These are phyloP conservation scores for Hemisphaericaspora subhashii DNA, from an alignment of 1,139 yeast species.

Conservation along the genomic window DNA sequence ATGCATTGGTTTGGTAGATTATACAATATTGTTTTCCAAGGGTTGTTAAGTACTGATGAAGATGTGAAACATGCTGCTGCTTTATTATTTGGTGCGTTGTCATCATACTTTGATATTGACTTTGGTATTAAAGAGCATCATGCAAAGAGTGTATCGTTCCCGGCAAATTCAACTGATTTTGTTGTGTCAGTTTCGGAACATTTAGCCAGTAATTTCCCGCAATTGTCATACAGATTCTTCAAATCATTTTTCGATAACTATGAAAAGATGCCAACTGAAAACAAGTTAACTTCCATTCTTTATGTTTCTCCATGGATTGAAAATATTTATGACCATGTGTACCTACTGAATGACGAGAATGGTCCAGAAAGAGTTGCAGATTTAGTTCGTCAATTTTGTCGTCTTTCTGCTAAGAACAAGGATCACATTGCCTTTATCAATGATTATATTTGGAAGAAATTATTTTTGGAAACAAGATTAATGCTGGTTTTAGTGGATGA, in stretches of 20 bases:
- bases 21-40: constrained; percentile 65
- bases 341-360: constrained; percentile 47
- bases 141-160: constrained; percentile 68
- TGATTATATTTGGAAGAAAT: constrained; percentile 68
- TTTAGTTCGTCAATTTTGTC: constrained; percentile 62
- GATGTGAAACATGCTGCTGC: constrained; percentile 67
- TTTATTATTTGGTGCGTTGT: constrained; percentile 61
- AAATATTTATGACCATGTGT: constrained; percentile 62
- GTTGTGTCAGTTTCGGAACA: constrained; percentile 60
- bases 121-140: constrained; percentile 59
- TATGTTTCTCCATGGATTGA: constrained; percentile 79
- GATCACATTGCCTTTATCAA: constrained; percentile 35
- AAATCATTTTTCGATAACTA: constrained; percentile 60
- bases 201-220: constrained; percentile 57
- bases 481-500: constrained; percentile 66
- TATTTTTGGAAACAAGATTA: constrained; percentile 62
- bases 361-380: constrained; percentile 66
- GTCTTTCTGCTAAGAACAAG: constrained; percentile 55
- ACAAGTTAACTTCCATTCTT: constrained; percentile 43
- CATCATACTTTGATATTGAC: constrained; percentile 58
- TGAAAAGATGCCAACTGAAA: constrained; percentile 39
- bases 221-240: constrained; percentile 61
- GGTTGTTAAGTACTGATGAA: constrained; percentile 59
- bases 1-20: constrained; percentile 56
- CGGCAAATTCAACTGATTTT: constrained; percentile 67